Base-by-base conservation (phyloP, 495 filamentous ascomycete genomes). In the Parathielavia hyrcaniae region DNA sequence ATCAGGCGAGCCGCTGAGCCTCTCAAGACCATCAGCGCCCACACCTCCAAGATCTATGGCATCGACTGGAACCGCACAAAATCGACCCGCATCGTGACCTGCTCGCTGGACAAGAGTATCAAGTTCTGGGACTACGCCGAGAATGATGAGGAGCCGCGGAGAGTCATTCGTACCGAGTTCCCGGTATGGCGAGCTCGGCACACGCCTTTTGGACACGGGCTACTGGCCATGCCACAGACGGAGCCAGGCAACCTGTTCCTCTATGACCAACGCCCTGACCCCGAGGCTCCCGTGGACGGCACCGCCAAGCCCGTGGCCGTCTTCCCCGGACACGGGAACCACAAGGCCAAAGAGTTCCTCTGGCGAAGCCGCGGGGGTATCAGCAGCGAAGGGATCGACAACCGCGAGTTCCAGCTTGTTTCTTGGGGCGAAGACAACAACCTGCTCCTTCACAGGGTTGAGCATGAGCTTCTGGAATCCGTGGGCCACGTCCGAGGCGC, bases 41-140 rank as follows among this genome's bases (percentile, higher is more conserved):
- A 97, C 67, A 83, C 83, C n/a, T 95, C 91, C 12, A 96, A 96
- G 68, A 96, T 97, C 41, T 96, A 96, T 69, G 92, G 92, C 13
- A 77, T 97, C 20, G 92, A 96, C 71, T 97, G 92, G 92, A 91
- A 93, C 67, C 81, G 92, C 60, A 84, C 86, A 0, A 77, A 84
- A 38, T 65, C 83, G 8, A 83, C 82, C 10, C 83, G 82, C 32
- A 68, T 97, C 30, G 81, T 88, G 6, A 97, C 92, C 11, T 96
- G 92, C 70, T 93, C 91, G 4, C 70, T 96, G 50, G 92, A 97
- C 66, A 88, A 86, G 65, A 95, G 88, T 10, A 89, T 97, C 69
- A 96, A 95, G 63, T 89, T 95, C 64, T 97, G 92, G 92, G 86
- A 96, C 69, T 92, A 89, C 62, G 79, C 73, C 7, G 79, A 81